A percentile compares a stretch with the other conserved stretches of the same genome.
phyloP scores from a whole-genome alignment of 768 basidiomycete genomes.

The Trichaptum fuscoviolaceum region DNA sequence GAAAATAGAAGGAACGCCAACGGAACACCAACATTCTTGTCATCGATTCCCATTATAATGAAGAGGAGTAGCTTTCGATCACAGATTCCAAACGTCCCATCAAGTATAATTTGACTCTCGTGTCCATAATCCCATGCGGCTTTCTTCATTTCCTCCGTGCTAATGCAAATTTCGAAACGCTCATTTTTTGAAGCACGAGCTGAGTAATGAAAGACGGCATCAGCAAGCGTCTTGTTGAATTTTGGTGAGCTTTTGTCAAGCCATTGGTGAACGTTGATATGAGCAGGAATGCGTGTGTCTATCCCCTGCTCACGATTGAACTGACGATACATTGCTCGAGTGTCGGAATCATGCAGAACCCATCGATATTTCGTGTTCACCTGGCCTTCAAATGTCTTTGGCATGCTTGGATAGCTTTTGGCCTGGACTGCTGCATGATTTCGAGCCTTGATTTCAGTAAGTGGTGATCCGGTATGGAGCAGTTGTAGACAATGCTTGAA shows the following conservation, averaged over 20 bases:
- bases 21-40: slow-evolving; percentile 24
- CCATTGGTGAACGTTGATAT: slow-evolving; percentile 24
- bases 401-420: background rate
- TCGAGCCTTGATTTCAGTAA: slow-evolving; percentile 17
- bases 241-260: slow-evolving; percentile 18
- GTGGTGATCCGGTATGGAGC: slow-evolving; percentile 13
- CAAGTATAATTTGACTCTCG: slow-evolving; percentile 17
- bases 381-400: background rate
- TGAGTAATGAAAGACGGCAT: slow-evolving; percentile 24
- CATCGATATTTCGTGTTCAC: slow-evolving; percentile 11
- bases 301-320: slow-evolving; percentile 17
- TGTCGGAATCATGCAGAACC: slow-evolving; percentile 14
- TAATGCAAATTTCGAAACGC: slow-evolving; percentile 27
- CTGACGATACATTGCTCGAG: slow-evolving; percentile 18
- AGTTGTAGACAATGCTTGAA: slow-evolving; percentile 13
- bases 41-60: slow-evolving; percentile 30
- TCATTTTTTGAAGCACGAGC: slow-evolving; percentile 18
- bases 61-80: slow-evolving; percentile 21
- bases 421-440: slow-evolving; percentile 8
- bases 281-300: slow-evolving; percentile 2
- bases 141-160: slow-evolving; percentile 18
- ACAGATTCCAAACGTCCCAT: slow-evolving; percentile 21
- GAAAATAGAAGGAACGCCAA: slow-evolving; percentile 29
- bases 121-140: slow-evolving; percentile 22
- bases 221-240: slow-evolving; percentile 13